Conservation (phyloP, 495 filamentous ascomycete genomes). For the Copromyces sp. region DNA sequence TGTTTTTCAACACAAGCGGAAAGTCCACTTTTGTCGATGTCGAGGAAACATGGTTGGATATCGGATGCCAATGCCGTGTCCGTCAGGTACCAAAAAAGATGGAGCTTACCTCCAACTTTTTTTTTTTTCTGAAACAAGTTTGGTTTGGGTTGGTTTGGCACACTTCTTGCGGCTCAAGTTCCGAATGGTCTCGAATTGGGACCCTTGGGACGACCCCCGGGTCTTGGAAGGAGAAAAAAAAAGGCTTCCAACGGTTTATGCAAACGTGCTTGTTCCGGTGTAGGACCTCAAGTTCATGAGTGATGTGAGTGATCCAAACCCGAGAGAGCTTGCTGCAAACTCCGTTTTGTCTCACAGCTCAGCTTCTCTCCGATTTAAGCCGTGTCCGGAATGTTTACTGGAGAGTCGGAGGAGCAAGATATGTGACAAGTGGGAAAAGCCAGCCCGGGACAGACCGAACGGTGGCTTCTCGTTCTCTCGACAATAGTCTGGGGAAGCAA, state of each 20-base stretch:
- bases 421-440: background rate
- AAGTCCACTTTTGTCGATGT: background rate
- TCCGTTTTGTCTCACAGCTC: background rate
- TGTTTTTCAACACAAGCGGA: background rate
- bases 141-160: background rate
- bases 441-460: background rate
- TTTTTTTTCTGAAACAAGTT: background rate
- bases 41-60: background rate
- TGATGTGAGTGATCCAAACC: background rate
- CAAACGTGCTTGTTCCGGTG: too few relatives aligned
- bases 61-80: background rate
- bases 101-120: background rate
- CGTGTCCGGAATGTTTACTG: background rate
- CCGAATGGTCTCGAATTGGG: background rate
- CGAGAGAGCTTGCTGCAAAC: background rate
- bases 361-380: background rate
- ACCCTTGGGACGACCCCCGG: background rate
- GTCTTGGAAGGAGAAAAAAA: background rate
- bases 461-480: background rate
- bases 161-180: background rate
- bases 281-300: too few relatives aligned
- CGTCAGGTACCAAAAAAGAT: background rate
- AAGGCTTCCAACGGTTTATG: background rate
- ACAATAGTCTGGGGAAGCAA: background rate
- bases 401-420: background rate